Conservation (phyloP, 352 stramenopile genomes). For the Pythium aphanidermatum region DNA sequence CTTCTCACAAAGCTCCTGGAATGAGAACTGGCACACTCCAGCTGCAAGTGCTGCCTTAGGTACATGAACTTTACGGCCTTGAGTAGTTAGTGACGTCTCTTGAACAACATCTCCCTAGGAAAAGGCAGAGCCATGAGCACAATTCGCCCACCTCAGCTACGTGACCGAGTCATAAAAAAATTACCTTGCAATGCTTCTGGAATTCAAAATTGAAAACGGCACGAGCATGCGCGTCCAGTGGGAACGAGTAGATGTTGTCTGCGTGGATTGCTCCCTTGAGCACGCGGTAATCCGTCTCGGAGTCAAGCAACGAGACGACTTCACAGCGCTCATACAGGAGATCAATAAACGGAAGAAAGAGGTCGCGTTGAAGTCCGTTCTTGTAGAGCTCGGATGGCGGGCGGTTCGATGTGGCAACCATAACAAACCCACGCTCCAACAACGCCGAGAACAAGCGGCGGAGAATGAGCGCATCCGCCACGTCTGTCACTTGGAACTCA, state of each 20-base stretch:
- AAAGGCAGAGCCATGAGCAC: background rate
- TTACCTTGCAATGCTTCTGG: constrained; percentile 38
- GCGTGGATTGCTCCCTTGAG: constrained; percentile 53
- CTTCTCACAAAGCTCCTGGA: constrained; percentile 93
- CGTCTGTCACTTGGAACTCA: constrained; percentile 98
- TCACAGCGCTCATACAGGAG: constrained; percentile 87
- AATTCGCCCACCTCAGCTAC: background rate
- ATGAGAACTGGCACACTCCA: constrained; percentile 88
- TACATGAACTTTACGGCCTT: constrained; percentile 60
- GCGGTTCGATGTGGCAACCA: constrained; percentile 96
- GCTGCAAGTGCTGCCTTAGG: constrained; percentile 43
- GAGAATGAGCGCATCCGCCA: constrained; percentile 96
- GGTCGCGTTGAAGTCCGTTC: constrained; percentile 92
- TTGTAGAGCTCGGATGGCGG: constrained; percentile 94
- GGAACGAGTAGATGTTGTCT: constrained; percentile 68
- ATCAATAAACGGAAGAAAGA: constrained; percentile 97
- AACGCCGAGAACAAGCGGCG: constrained; percentile 90
- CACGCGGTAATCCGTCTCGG: constrained; percentile 77
- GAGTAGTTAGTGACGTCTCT: constrained; percentile 48
- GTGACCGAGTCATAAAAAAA: background rate
- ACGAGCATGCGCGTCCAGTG: constrained; percentile 37
- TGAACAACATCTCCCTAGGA: constrained; percentile 36
- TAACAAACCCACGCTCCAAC: constrained; percentile 88
- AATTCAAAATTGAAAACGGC: constrained; percentile 71
- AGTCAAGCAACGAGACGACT: constrained; percentile 70